These are phyloP conservation scores for Coniochaeta prunicola DNA, from an alignment of 2,329 filamentous ascomycete species.

Conservation along the genomic window DNA sequence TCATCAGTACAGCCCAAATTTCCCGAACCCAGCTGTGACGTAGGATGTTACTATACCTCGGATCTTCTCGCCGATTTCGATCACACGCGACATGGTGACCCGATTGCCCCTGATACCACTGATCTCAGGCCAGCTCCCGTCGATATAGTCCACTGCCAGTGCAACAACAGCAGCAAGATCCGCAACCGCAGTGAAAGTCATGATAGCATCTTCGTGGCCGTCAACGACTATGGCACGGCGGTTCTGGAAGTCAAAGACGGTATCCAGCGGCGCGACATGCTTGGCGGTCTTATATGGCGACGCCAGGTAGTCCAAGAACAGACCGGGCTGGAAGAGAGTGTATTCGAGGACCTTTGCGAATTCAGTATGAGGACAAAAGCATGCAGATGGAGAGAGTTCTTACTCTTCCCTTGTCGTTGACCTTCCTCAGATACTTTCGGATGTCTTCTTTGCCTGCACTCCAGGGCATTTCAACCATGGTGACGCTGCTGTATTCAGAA, in stretches of 20 bases:
- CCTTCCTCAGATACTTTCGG: conserved; percentile 38
- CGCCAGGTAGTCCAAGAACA: conserved; percentile 49
- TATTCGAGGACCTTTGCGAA: conserved; percentile 43
- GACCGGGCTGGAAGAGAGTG: conserved; percentile 45
- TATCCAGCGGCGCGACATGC: conserved; percentile 31
- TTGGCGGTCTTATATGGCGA: conserved; percentile 38
- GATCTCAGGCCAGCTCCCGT: conserved; percentile 32
- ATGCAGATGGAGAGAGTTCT: neutral
- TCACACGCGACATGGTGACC: conserved; percentile 25
- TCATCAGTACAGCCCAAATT: no score
- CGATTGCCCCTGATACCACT: conserved; percentile 33
- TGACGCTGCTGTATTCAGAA: conserved; percentile 44
- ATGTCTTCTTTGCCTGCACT: conserved; percentile 44
- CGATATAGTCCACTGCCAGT: conserved; percentile 30
- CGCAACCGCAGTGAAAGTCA: conserved; percentile 35
- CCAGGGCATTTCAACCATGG: conserved; percentile 31
- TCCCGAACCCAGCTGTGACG: neutral
- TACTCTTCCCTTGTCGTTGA: conserved; percentile 41
- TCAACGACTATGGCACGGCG: conserved; percentile 34
- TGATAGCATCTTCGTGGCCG: conserved; percentile 29
- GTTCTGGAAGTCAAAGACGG: conserved; percentile 29
- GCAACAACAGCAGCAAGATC: conserved; percentile 33
- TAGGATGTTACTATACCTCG: conserved; percentile 4
- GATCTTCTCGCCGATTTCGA: conserved; percentile 25
- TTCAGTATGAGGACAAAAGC: neutral